These are phyloP conservation scores for Zymoseptoria crescenta DNA, from an alignment of 2,329 filamentous ascomycete genomes.

Conservation along the genomic window DNA sequence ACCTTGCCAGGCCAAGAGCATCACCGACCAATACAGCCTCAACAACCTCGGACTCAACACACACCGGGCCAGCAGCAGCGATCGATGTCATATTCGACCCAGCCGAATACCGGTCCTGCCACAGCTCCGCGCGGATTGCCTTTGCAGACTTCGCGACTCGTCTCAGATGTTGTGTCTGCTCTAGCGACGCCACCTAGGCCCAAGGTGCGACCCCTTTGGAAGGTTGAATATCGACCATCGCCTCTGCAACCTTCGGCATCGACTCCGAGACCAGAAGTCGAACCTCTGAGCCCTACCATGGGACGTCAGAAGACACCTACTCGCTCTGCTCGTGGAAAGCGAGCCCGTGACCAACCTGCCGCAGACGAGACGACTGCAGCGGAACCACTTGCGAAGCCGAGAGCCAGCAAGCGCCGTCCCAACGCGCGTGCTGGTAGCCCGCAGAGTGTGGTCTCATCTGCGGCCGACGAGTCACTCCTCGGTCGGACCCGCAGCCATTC, in stretches of 20 bases:
- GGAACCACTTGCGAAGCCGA: conserved; percentile 8
- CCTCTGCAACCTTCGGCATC: conserved; percentile 10
- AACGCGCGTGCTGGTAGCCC: conserved; percentile 20
- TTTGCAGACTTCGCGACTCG: conserved; percentile 10
- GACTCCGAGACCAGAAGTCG: conserved; percentile 23
- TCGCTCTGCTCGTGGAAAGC: conserved; percentile 7
- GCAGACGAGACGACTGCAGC: conserved; percentile 10
- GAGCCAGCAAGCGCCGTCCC: conserved; percentile 7
- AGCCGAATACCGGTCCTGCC: conserved; percentile 15
- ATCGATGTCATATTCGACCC: conserved; percentile 11
- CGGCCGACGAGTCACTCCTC: conserved; percentile 37
- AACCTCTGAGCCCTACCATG: conserved; percentile 30
- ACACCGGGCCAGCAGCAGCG: conserved; percentile 6
- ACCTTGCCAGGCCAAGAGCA: conserved; percentile 40
- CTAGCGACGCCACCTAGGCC: conserved; percentile 23
- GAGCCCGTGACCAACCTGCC: conserved; percentile 8
- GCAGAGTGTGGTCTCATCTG: conserved; percentile 40
- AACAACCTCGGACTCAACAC: conserved; percentile 13
- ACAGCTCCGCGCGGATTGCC: conserved; percentile 19
- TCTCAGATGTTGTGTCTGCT: conserved; percentile 21
- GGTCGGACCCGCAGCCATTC: conserved; percentile 43
- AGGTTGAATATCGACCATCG: conserved; percentile 20
- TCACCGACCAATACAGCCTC: conserved; percentile 19
- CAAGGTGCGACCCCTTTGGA: conserved; percentile 22
- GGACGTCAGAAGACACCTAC: conserved; percentile 16